Base-by-base conservation (phyloP, 805 yeast genomes). In the Wickerhamiella lipophila region DNA sequence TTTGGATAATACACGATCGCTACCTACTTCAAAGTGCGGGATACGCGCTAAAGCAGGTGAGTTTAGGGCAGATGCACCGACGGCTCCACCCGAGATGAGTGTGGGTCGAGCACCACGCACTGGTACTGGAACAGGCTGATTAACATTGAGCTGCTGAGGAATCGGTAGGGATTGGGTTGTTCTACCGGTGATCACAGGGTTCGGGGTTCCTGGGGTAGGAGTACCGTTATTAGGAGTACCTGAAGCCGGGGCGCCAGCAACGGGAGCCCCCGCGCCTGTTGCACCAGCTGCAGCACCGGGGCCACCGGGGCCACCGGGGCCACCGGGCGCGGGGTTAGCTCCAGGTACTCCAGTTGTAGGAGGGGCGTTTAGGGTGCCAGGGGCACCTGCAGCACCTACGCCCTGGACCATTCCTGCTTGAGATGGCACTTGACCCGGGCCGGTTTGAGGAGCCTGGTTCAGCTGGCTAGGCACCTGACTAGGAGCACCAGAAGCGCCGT, bases 21-120 rank as follows among this genome's bases (percentile, higher is more conserved):
- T 66, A 30, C 79, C 84, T 56, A 85, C 69, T 58, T 87, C 96
- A 60, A 82, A 84, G 3, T 82, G 78, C 18, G 95, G 96, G 41
- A 88, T 73, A 54, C 78, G 80, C 13, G 84, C 78, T 49, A 88
- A 64, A 23, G 83, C 72, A 56, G 94, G 71, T 50, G 81, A 68
- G 65, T 78, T 68, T 52, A 81, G 73, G 1, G 94, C 92, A 49
- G 78, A 76, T 26, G 60, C 58, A 6, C 57, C 58, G 23, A 85
- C 73, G 18, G 60, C 58, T 2, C 57, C 58, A 27, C 61, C 61
- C 21, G 53, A 55, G 22, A 56, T 50, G 45, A 86, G 67, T 6
- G 95, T 79, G 12, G 98, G 95, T 52, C 96, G 73, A 53, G 76
- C 76, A 26, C 80, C 78, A 53, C 78, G 77, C 55, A 80, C 70